Evolutionary conservation across 2,329 filamentous ascomycete species (phyloP), one percentile per base, ranked within the genome.

Genomic region (Penicillium sp.): DNA sequence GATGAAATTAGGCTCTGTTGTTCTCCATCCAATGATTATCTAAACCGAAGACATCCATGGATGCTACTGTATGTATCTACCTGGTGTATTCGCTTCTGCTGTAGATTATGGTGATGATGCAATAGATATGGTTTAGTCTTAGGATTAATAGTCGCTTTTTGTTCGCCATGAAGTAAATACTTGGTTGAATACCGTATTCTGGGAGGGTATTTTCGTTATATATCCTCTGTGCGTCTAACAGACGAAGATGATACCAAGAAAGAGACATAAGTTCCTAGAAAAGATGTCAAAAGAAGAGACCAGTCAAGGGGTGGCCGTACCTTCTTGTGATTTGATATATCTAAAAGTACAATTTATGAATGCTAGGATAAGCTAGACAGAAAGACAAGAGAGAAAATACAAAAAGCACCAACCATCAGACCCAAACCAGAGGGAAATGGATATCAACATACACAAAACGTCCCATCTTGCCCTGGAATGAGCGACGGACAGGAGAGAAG

Each of bases 341-440:
- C 60, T 66, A 66, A 59, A 64, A 66, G 61, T 67, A 67, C 66
- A 70, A 65, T 64, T 67, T 65, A 65, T 66, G 39, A 47, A 50
- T 57, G 49, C 56, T 49, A 58, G 37, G 45, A 52, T 49, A 54
- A 57, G 50, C 54, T 58, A 50, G 55, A 37, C 42, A 51, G 31
- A 59, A 44, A 56, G 22, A 61, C 50, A 39, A 40, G 38, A 60
- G 43, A 56, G 55, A 57, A 53, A 57, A 40, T 56, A 60, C 44
- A 58, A 63, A 54, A 54, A 57, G 26, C 42, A 57, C 55, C 62
- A 58, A 37, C 56, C 55, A 46, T 49, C 40, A 55, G 55, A 34
- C 48, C 54, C 55, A 53, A 60, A 20, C 39, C 44, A 56, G 47
- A 59, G 37, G 35, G 47, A 55, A 53, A 16, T 50, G 57, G 57